Evolutionary conservation across 2,329 filamentous ascomycete species (phyloP), one percentile per base, ranked within the genome.

Genomic region (Cercospora sojina): DNA sequence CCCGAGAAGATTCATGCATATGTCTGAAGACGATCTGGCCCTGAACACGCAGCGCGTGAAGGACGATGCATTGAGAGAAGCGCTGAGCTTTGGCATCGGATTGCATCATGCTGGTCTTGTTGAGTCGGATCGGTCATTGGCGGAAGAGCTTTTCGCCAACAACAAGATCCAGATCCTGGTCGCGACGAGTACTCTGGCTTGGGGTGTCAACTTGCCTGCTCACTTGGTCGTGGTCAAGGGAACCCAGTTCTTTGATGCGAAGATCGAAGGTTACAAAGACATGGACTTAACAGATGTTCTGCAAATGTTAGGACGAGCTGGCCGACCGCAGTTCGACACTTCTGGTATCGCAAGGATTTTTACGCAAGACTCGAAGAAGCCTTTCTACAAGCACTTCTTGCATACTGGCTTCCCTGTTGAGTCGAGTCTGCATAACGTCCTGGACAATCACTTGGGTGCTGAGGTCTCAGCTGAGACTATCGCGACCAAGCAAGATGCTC

Each of bases 351-450:
- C 95, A 9, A 90, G 94, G 31, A 99, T 99, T 76, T 97, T 99
- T 76, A 99, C 95, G 0, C 93, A 99, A 75, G 93, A 98, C 74
- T 84, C 94, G 2, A 99, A 98, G 84, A 99, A 99, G 80, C 92
- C 96, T 67, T 99, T 99, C 79, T 99, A 99, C 82, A 99, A 99
- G 82, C 95, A 99, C 80, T 99, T 99, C 81, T 81, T 99, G 63
- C 95, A 99, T 76, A 98, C 94, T 0, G 96, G 95, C 1, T 99
- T 99, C 78, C 96, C 95, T 0, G 95, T 99, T 10, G 95, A 99
- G 78, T 97, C 93, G 0, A 96, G 93, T 0, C 84, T 99, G 43
- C 95, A 99, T 79, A 97, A 96, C 20, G 95, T 98, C 0, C 83
- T 99, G 7, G 94, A 98, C 80, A 97, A 99, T 82, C 96, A 99